These are phyloP conservation scores for Marasmius fiardii DNA, from an alignment of 1,284 basidiomycete genomes.

Conservation along the genomic window DNA sequence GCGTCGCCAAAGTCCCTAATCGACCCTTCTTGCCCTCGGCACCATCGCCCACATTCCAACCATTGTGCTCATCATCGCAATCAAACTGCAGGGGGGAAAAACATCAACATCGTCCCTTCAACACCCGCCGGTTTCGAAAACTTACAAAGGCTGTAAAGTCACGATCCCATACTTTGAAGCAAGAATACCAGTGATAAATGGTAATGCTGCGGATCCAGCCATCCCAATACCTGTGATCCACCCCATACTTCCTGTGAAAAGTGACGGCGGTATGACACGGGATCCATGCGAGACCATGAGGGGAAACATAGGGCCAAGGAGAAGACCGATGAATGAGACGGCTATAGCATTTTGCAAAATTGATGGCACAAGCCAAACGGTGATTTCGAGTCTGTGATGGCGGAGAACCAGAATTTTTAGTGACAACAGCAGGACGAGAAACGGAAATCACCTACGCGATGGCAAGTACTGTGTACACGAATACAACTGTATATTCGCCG, in stretches of 20 bases:
- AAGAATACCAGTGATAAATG: slow-evolving; percentile 55
- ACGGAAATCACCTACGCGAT: slow-evolving; percentile 30
- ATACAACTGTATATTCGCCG: slow-evolving; percentile 40
- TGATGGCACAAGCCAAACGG: slow-evolving; percentile 52
- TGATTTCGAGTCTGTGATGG: slow-evolving; percentile 40
- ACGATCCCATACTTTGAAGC: slow-evolving; percentile 46
- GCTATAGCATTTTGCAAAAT: slow-evolving; percentile 48
- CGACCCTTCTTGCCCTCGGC: slow-evolving; percentile 19
- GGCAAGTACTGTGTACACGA: slow-evolving; percentile 35
- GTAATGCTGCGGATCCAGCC: slow-evolving; percentile 49
- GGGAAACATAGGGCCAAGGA: slow-evolving; percentile 49
- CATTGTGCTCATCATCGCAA: slow-evolving; percentile 43
- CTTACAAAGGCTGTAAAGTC: slow-evolving; percentile 54
- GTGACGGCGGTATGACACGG: slow-evolving; percentile 41
- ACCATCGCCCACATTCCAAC: slow-evolving; percentile 40
- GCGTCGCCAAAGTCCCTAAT: neutral
- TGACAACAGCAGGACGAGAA: neutral
- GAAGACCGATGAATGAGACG: slow-evolving; percentile 46
- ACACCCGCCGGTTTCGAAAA: slow-evolving; percentile 9
- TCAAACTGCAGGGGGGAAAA: slow-evolving; percentile 29
- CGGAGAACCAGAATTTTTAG: neutral
- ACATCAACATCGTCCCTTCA: neutral
- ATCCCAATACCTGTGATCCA: slow-evolving; percentile 55
- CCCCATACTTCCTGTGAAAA: slow-evolving; percentile 50
- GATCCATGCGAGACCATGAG: slow-evolving; percentile 45